Evolutionary conservation across 177 flowering plant species (phyloP).

Genomic region (Vitis hybrid): DNA sequence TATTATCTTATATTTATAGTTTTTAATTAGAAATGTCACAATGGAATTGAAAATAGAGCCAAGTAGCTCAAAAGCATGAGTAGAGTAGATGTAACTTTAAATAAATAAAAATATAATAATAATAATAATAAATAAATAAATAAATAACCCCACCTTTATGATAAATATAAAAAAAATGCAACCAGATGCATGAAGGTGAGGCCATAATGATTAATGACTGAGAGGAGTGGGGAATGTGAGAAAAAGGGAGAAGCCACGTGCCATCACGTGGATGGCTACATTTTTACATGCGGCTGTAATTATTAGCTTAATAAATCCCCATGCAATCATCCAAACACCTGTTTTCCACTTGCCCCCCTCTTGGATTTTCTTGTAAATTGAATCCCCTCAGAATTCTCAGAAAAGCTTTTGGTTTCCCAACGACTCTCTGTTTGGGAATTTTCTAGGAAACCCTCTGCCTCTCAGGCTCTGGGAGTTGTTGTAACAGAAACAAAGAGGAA

Average conservation of each 20-base stretch:
- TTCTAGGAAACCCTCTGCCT: no score
- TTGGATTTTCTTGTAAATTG: neutral
- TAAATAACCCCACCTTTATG: no score
- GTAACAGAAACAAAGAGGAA: neutral
- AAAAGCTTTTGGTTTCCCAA: neutral
- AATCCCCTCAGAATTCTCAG: neutral
- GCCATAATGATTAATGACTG: neutral
- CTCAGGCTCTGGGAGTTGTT: neutral
- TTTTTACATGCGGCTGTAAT: conserved; percentile 8
- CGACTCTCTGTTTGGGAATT: neutral
- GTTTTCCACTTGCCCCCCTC: neutral
- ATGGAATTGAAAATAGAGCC: no score
- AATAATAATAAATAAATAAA: no score
- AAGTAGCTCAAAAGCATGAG: no score
- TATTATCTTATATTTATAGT: no score
- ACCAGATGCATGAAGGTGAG: neutral
- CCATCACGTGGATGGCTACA: conserved; percentile 17
- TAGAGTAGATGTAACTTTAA: no score
- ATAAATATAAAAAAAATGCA: neutral
- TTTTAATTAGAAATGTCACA: no score
- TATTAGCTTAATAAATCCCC: conserved; percentile 20
- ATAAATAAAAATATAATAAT: no score
- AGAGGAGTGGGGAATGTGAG: neutral
- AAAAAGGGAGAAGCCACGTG: conserved; percentile 16
- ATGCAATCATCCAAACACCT: conserved; percentile 6